These are phyloP conservation scores for Coffea humblotiana DNA, from an alignment of 305 asterid genomes.

Conservation along the genomic window DNA sequence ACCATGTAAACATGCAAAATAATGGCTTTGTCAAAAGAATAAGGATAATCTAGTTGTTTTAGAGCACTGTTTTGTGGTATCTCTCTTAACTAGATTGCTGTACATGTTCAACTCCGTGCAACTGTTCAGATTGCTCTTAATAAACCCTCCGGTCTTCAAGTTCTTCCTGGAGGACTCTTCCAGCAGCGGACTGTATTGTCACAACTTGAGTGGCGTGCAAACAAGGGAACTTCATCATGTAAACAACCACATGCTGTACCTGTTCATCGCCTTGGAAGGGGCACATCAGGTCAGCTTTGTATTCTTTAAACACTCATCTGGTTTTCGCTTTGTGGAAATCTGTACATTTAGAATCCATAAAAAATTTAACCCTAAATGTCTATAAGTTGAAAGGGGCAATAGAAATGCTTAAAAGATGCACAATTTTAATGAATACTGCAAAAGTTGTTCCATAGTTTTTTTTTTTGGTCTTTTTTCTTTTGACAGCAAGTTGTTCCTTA, in stretches of 20 bases:
- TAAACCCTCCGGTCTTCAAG: conserved; percentile 96
- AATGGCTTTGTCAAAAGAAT: neutral
- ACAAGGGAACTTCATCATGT: conserved; percentile 30
- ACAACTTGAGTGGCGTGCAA: conserved; percentile 67
- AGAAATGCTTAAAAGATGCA: neutral
- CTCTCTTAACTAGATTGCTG: neutral
- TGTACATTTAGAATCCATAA: neutral
- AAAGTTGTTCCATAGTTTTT: neutral
- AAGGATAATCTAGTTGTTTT: neutral
- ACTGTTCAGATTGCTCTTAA: conserved; percentile 72
- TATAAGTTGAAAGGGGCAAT: neutral
- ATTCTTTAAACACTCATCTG: conserved; percentile 18
- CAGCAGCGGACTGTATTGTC: conserved; percentile 92
- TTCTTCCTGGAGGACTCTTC: conserved; percentile 93
- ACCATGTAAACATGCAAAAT: neutral
- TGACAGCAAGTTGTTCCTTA: neutral
- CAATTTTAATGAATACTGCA: neutral
- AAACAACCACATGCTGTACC: conserved; percentile 72
- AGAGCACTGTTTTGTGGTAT: neutral
- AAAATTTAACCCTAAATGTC: neutral
- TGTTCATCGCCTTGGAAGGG: conserved; percentile 97
- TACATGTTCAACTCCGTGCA: conserved; percentile 14
- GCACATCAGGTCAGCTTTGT: conserved; percentile 76
- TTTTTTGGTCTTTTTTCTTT: too few species aligned
- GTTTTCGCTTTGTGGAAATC: neutral